These are phyloP conservation scores for Leucosporidium scottii DNA, from an alignment of 768 basidiomycete species.

Conservation along the genomic window DNA sequence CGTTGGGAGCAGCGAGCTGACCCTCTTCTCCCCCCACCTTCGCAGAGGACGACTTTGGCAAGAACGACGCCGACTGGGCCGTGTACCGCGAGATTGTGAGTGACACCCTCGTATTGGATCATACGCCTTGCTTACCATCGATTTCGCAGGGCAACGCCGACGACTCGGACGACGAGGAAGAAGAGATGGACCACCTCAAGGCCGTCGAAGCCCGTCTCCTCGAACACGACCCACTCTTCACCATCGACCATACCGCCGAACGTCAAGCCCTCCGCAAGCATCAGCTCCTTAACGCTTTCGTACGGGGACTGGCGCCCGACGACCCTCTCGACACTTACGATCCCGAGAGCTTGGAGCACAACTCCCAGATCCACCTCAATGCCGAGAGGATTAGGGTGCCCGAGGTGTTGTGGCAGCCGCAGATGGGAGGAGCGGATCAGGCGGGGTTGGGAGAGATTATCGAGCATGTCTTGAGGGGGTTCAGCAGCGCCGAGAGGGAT, in stretches of 20 bases:
- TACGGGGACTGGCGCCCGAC: slow-evolving; percentile 40
- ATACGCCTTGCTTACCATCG: too few species aligned
- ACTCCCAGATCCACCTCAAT: slow-evolving; percentile 72
- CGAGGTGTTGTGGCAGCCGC: slow-evolving; percentile 85
- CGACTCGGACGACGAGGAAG: slow-evolving; percentile 83
- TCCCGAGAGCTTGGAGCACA: slow-evolving; percentile 50
- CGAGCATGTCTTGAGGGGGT: slow-evolving; percentile 69
- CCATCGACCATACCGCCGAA: slow-evolving; percentile 68
- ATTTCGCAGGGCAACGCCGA: slow-evolving; percentile 42
- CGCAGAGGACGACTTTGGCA: slow-evolving; percentile 56
- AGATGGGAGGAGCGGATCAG: slow-evolving; percentile 89
- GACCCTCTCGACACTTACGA: slow-evolving; percentile 51
- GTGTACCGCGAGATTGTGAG: slow-evolving; percentile 93
- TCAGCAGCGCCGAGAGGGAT: slow-evolving; percentile 59
- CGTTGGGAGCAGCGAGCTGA: slow-evolving; percentile 3
- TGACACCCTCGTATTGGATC: slow-evolving; percentile 12
- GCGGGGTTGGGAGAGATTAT: slow-evolving; percentile 90
- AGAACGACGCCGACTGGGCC: slow-evolving; percentile 91
- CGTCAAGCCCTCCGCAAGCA: slow-evolving; percentile 69
- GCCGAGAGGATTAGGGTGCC: slow-evolving; percentile 84
- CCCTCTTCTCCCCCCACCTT: background rate
- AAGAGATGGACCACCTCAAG: slow-evolving; percentile 63
- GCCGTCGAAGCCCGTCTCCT: slow-evolving; percentile 73
- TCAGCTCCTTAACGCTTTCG: slow-evolving; percentile 77
- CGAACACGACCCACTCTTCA: slow-evolving; percentile 76